Evolutionary conservation across 192 early-diverging fungal species (phyloP), one percentile per base, ranked within the genome.

Genomic region (Haplosporangium gracile): DNA sequence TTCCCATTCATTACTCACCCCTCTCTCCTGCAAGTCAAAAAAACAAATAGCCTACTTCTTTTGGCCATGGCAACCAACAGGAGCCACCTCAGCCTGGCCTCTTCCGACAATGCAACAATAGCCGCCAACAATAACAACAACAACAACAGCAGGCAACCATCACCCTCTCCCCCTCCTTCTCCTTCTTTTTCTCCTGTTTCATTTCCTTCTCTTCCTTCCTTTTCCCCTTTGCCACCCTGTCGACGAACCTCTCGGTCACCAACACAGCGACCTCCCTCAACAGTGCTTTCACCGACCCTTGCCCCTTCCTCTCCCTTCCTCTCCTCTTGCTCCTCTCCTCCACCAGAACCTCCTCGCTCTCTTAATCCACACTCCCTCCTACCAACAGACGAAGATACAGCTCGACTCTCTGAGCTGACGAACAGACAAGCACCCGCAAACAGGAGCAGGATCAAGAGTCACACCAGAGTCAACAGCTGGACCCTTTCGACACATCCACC

Each of bases 321-420:
- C 69, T 60, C 77, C 36, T 55, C 77, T 72, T 72, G 71, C 18
- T 42, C 39, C 24, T 49, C 78, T 63, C 78, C 49, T 39, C 78
- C 55, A 11, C 78, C 78, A 63, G 24, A 55, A 43, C 53, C 78
- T 42, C 32, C 51, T 77, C 75, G 75, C 34, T 47, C 68, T 29
- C 75, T 68, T 20, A 45, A 69, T n/a, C 78, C 78, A 63, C 78
- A 79, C 55, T 72, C 78, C 4, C 70, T 57, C 40, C 42, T 45
- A 4, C n/a, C 65, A 32, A 32, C 65, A 0, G 18, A 69, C 2
- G 51, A 39, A 2, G 36, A 77, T 16, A 7, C 45, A 13, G 29
- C 73, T 24, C 73, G 20, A 53, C 11, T 53, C n/a, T 24, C 73
- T 34, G 32, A 26, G 20, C 47, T 39, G 1, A 39, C 18, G 0